phyloP scores from a whole-genome alignment of 768 basidiomycete species.

The Royoungia palumana region DNA sequence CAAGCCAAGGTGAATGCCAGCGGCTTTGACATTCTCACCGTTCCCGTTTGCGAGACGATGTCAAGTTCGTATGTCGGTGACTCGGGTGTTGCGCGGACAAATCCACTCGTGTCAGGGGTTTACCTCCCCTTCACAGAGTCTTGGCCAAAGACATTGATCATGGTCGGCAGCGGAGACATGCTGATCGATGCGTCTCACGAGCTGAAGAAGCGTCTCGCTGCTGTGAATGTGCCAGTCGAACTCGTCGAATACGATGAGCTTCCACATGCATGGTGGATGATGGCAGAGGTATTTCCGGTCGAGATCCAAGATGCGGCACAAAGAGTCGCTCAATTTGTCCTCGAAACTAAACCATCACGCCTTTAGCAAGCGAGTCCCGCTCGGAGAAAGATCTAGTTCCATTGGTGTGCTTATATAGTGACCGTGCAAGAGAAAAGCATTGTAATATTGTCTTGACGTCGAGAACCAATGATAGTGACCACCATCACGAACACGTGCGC shows the following conservation, averaged over 20 bases:
- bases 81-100: constrained; percentile 4
- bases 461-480: no score
- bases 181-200: constrained; percentile 7
- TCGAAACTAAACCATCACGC: background rate
- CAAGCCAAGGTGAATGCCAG: background rate
- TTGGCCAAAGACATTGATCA: constrained; percentile 24
- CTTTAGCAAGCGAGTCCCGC: no score
- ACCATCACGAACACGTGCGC: no score
- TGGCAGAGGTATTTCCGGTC: constrained; percentile 15
- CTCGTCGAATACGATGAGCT: constrained; percentile 24
- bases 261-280: constrained; percentile 24
- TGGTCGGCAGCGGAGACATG: constrained; percentile 18
- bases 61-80: constrained; percentile 7
- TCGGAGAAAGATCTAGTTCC: no score
- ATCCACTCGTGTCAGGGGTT: constrained; percentile 20
- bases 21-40: constrained; percentile 2
- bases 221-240: constrained; percentile 6
- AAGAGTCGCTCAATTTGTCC: constrained; percentile 10
- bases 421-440: no score
- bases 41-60: background rate
- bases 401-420: no score
- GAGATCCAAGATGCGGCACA: constrained; percentile 8
- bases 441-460: no score
- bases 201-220: constrained; percentile 6
- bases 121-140: constrained; percentile 10